Evolutionary conservation across 768 basidiomycete genomes (phyloP).

Genomic region (Hypholoma fasciculare): DNA sequence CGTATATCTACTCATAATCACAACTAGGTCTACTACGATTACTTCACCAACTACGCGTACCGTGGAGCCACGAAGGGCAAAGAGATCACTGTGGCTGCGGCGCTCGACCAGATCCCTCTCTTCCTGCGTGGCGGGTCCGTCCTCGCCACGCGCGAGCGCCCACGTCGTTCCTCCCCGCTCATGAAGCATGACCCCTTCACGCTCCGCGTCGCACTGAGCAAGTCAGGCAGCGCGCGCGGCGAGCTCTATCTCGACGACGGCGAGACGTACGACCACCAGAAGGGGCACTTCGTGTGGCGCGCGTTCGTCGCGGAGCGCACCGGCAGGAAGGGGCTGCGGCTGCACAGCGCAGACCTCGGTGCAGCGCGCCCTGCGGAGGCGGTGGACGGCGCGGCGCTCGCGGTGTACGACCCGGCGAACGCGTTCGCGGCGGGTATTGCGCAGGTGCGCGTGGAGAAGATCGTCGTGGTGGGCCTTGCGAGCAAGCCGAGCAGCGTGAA

Average conservation of each 20-base stretch:
- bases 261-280: slow-evolving; percentile 70
- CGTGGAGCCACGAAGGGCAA: slow-evolving; percentile 67
- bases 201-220: slow-evolving; percentile 77
- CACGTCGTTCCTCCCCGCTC: slow-evolving; percentile 79
- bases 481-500: slow-evolving; percentile 62
- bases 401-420: slow-evolving; percentile 57
- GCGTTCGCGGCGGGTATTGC: slow-evolving; percentile 65
- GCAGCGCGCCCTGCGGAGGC: slow-evolving; percentile 41
- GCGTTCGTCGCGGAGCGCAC: slow-evolving; percentile 60
- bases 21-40: slow-evolving; percentile 88
- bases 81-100: slow-evolving; percentile 74
- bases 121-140: slow-evolving; percentile 92
- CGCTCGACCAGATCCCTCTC: slow-evolving; percentile 78
- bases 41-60: slow-evolving; percentile 73
- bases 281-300: slow-evolving; percentile 86
- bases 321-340: slow-evolving; percentile 36
- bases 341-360: slow-evolving; percentile 60
- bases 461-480: slow-evolving; percentile 76
- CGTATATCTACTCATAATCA: background rate
- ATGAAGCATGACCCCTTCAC: slow-evolving; percentile 96
- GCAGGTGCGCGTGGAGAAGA: slow-evolving; percentile 77
- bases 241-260: slow-evolving; percentile 97
- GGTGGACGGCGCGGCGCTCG: slow-evolving; percentile 50
- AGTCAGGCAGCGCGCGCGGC: slow-evolving; percentile 60
- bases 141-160: slow-evolving; percentile 83